A percentile compares a stretch with the other conserved stretches of the same genome.
Conservation (phyloP, 2,329 filamentous ascomycete genomes). For the Exophiala sp. region DNA sequence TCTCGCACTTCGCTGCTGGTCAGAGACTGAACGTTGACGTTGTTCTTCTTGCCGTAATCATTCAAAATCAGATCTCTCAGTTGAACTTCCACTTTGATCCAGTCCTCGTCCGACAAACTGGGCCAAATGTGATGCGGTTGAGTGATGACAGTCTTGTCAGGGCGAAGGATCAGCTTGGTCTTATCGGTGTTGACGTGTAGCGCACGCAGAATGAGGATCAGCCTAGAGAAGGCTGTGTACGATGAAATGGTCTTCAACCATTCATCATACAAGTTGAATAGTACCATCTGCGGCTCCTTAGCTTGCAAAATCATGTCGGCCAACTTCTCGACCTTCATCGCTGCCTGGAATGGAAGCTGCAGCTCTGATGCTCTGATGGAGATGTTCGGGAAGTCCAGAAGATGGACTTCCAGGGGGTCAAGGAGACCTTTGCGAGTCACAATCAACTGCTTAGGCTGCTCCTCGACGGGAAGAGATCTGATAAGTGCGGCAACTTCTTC, state of each 20-base stretch:
- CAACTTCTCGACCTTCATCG: slow-evolving; percentile 99
- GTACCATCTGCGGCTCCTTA: slow-evolving; percentile 98
- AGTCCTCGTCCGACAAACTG: slow-evolving; percentile 85
- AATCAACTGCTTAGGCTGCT: slow-evolving; percentile 97
- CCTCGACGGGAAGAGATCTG: slow-evolving; percentile 88
- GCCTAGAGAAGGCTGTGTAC: slow-evolving; percentile 94
- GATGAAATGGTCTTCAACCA: slow-evolving; percentile 98
- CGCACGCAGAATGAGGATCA: slow-evolving; percentile 87
- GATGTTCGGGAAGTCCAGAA: slow-evolving; percentile 98
- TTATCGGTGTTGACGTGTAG: slow-evolving; percentile 98
- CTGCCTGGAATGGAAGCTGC: slow-evolving; percentile 96
- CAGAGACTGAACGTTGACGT: slow-evolving; percentile 94
- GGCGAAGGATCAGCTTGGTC: slow-evolving; percentile 88
- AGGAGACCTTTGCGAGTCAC: slow-evolving; percentile 95
- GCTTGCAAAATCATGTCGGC: slow-evolving; percentile 98
- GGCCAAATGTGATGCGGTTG: slow-evolving; percentile 99
- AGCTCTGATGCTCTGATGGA: slow-evolving; percentile 95
- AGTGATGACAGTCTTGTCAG: slow-evolving; percentile 96
- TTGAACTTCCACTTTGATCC: slow-evolving; percentile 99
- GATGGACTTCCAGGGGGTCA: slow-evolving; percentile 92
- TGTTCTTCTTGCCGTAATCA: slow-evolving; percentile 99
- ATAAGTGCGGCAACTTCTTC: slow-evolving; percentile 99
- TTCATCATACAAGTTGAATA: slow-evolving; percentile 98
- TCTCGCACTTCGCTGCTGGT: slow-evolving; percentile 96
- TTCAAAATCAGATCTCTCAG: slow-evolving; percentile 93